These are phyloP conservation scores for Phytophthora parvispora DNA, from an alignment of 352 stramenopile genomes.

Conservation along the genomic window DNA sequence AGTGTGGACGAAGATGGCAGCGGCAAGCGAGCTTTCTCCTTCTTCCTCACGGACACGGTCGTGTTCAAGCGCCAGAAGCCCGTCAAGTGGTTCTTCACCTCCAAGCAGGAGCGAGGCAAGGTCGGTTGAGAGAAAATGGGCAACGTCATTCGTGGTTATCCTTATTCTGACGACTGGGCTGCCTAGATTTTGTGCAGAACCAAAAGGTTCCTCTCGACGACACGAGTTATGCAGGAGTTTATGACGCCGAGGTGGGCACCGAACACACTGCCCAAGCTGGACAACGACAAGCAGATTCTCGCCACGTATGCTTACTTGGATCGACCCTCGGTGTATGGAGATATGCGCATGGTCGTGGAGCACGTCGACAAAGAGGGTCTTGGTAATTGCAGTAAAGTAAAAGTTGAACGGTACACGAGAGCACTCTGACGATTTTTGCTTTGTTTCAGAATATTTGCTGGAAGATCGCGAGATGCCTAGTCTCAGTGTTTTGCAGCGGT, in stretches of 20 bases:
- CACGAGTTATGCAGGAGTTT: constrained; percentile 65
- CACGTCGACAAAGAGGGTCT: constrained; percentile 58
- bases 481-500: constrained; percentile 72
- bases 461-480: constrained; percentile 60
- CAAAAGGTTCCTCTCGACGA: constrained; percentile 62
- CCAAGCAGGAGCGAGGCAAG: constrained; percentile 74
- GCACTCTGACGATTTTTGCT: background rate
- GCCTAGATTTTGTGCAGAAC: constrained; percentile 69
- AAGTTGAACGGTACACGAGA: background rate
- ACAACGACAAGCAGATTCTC: constrained; percentile 53
- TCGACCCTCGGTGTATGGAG: constrained; percentile 40
- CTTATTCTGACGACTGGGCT: background rate
- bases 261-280: constrained; percentile 14
- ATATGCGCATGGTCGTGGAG: constrained; percentile 63
- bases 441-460: constrained; percentile 41
- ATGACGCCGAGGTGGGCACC: constrained; percentile 32
- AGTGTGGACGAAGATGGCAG: background rate
- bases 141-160: background rate
- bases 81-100: constrained; percentile 80
- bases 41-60: constrained; percentile 73
- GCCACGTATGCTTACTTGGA: constrained; percentile 67
- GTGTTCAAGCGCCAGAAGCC: constrained; percentile 80
- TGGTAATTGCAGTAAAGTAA: no score
- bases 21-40: constrained; percentile 48
- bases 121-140: constrained; percentile 22